Conservation (phyloP, 2,329 filamentous ascomycete species). For the Coniochaeta sp. region DNA sequence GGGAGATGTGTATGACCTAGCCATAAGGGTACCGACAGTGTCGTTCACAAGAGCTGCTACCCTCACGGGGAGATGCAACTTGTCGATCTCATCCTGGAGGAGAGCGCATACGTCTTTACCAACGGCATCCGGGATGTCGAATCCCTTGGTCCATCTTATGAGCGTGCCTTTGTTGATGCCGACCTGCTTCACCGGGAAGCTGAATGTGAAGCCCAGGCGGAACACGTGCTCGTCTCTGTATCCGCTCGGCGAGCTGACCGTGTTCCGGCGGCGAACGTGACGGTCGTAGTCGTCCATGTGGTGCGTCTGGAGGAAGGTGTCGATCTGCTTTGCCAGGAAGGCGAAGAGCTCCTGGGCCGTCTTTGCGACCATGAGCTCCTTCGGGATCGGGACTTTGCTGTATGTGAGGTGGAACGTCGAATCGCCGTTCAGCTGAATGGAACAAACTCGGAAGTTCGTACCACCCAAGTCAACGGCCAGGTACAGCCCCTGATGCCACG, state of each 20-base stretch:
- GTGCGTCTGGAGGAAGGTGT: slow-evolving; percentile 77
- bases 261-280: slow-evolving; percentile 57
- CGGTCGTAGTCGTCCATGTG: slow-evolving; percentile 80
- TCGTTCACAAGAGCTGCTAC: slow-evolving; percentile 97
- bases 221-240: slow-evolving; percentile 72
- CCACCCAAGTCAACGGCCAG: slow-evolving; percentile 96
- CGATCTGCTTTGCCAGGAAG: slow-evolving; percentile 90
- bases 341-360: slow-evolving; percentile 80
- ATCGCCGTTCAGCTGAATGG: slow-evolving; percentile 86
- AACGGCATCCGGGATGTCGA: slow-evolving; percentile 89
- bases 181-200: slow-evolving; percentile 88
- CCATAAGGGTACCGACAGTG: slow-evolving; percentile 96
- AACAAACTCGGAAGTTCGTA: slow-evolving; percentile 97
- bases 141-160: slow-evolving; percentile 98
- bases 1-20: slow-evolving; percentile 87
- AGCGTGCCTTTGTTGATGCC: slow-evolving; percentile 93
- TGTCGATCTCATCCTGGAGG: slow-evolving; percentile 83
- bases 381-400: slow-evolving; percentile 86
- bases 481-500: slow-evolving; percentile 69
- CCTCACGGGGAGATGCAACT: slow-evolving; percentile 76
- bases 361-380: slow-evolving; percentile 82
- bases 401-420: slow-evolving; percentile 91
- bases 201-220: slow-evolving; percentile 97
- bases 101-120: slow-evolving; percentile 92
- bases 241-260: slow-evolving; percentile 48